A percentile compares a stretch with the other conserved stretches of the same genome.
phyloP scores from a whole-genome alignment of 768 basidiomycete genomes.

The Cystofilobasidium ferigula region DNA sequence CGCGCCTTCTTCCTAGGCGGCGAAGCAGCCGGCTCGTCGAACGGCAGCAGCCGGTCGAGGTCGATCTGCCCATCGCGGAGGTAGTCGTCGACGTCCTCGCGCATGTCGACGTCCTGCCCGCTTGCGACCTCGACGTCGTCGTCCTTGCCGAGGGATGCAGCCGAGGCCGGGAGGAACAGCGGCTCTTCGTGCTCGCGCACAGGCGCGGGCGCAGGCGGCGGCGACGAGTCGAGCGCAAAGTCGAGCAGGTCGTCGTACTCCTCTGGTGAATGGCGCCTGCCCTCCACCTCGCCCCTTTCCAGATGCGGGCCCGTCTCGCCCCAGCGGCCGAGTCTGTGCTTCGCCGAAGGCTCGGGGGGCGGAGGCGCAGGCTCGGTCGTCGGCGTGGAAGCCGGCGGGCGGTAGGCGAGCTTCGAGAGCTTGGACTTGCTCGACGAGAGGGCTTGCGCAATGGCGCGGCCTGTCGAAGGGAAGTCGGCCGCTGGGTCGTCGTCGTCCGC shows the following conservation, averaged over 20 bases:
- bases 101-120: too few species aligned
- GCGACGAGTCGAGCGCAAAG: neutral
- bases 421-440: neutral
- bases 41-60: neutral
- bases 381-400: neutral
- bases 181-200: neutral
- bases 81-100: neutral
- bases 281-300: neutral
- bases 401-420: slow-evolving; percentile 1
- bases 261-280: neutral
- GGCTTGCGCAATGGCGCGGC: neutral
- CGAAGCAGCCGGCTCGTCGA: too few species aligned
- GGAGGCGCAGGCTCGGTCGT: neutral
- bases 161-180: neutral
- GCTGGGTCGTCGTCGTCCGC: neutral
- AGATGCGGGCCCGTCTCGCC: neutral
- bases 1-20: too few species aligned
- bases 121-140: neutral
- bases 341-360: neutral
- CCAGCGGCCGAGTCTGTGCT: neutral
- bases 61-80: neutral
- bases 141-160: neutral
- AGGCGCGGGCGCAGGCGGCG: neutral
- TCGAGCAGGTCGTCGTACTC: slow-evolving; percentile 4
- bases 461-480: neutral